Evolutionary conservation across 768 basidiomycete species (phyloP), one percentile per base, ranked within the genome.

Genomic region (Phaffia tasmanica): DNA sequence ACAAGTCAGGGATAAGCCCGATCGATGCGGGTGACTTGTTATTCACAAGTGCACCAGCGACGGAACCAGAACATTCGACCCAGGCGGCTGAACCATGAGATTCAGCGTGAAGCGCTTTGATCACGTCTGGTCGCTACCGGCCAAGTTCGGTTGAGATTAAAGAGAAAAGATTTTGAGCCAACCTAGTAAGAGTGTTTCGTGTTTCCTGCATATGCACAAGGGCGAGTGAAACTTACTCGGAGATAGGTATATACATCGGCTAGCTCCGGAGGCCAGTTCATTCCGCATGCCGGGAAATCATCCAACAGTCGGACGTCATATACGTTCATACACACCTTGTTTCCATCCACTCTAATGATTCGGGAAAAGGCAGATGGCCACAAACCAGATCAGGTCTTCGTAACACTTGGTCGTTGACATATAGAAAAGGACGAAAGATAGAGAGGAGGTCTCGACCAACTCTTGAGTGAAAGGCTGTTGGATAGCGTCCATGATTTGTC

Each of bases 251-350:
- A 86, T 11, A 98, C 79, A 57, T 84, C 82, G 3, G 80, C 76
- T 57, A 98, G 83, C 72, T 92, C 89, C 46, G 86, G 85, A 8
- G 93, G 94, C 94, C 93, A 99, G 77, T 92, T 94, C 90, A 94
- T 88, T 2, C 94, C 95, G 75, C 95, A 99, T 0, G 84, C 86
- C 21, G 95, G 95, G 47, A 75, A 78, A 16, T 81, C 81, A 74
- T 99, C 95, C 63, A 88, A 85, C n/a, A 87, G 78, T 29, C 95
- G 87, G 18, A 97, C 83, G 73, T 99, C 95, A 71, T 99, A 99
- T 49, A 97, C 84, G 74, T 99, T 99, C 69, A 93, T 79, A 74
- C 95, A 99, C 78, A 84, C 85, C 30, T 81, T 77, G 70, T 80
- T 78, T 15, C 84, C 88, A 61, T 89, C 80, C 51, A 85, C 79